A percentile compares a stretch with the other conserved stretches of the same genome.
Conservation (phyloP, 2,329 filamentous ascomycete species). For the Tetracladium maxilliforme region DNA sequence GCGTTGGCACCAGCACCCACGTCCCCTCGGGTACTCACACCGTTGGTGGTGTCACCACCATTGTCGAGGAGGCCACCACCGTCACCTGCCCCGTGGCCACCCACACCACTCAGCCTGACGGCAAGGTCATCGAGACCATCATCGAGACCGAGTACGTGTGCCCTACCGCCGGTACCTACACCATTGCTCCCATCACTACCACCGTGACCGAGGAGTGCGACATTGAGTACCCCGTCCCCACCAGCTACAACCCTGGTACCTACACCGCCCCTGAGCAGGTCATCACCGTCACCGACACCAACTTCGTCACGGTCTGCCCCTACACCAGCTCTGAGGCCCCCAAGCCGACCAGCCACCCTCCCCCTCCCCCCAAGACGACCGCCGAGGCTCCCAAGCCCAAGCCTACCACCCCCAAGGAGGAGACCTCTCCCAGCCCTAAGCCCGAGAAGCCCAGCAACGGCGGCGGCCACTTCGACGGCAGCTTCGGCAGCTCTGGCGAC, state of each 20-base stretch:
- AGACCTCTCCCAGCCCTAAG: too few relatives aligned
- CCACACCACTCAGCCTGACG: slow-evolving; percentile 37
- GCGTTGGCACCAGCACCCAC: slow-evolving; percentile 44
- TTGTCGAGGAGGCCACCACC: slow-evolving; percentile 51
- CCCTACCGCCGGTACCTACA: slow-evolving; percentile 62
- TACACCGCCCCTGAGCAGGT: slow-evolving; percentile 56
- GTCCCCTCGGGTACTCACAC: slow-evolving; percentile 52
- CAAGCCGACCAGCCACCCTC: slow-evolving; percentile 12
- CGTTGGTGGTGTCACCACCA: slow-evolving; percentile 57
- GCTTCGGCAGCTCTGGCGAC: slow-evolving; percentile 7
- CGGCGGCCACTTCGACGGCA: slow-evolving; percentile 4
- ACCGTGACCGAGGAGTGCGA: slow-evolving; percentile 36
- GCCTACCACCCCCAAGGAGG: too few relatives aligned
- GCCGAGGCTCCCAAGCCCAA: slow-evolving; percentile 11
- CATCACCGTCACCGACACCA: slow-evolving; percentile 55
- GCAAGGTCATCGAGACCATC: slow-evolving; percentile 50
- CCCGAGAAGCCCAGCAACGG: slow-evolving; percentile 5
- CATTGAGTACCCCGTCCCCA: slow-evolving; percentile 50
- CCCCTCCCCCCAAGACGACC: slow-evolving; percentile 11
- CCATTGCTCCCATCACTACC: slow-evolving; percentile 54
- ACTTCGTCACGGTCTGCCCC: slow-evolving; percentile 57
- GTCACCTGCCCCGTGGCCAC: slow-evolving; percentile 58
- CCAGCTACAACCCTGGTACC: slow-evolving; percentile 51
- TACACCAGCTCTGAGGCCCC: slow-evolving; percentile 31
- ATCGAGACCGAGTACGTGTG: slow-evolving; percentile 59